Percentiles rank a stretch among this genome's conserved stretches.
phyloP scores from a whole-genome alignment of 768 basidiomycete species.

The Leccinum pellstonianum region DNA sequence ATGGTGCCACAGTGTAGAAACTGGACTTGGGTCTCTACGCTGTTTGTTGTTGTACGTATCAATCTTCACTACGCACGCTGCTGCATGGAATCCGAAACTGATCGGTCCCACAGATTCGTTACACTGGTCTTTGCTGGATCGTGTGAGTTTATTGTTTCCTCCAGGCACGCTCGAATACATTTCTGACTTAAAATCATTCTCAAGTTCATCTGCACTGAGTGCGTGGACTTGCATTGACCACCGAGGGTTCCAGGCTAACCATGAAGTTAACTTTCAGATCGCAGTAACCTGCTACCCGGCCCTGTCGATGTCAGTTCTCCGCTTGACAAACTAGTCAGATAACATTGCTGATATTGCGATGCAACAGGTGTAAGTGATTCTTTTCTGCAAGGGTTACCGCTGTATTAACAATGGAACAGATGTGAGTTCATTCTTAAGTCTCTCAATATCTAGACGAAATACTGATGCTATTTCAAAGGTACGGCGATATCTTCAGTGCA shows the following conservation, averaged over 20 bases:
- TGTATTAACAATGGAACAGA: not conserved
- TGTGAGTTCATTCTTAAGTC: conserved; percentile 6
- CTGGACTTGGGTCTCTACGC: conserved; percentile 15
- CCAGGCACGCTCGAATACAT: not conserved
- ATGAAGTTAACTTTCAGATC: not conserved
- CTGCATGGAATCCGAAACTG: not conserved
- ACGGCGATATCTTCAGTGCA: not conserved
- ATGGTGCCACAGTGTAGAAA: conserved; percentile 1
- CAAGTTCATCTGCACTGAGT: conserved; percentile 6
- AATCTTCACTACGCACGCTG: too few relatives aligned
- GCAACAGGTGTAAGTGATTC: conserved; percentile 6
- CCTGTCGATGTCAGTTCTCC: conserved; percentile 5
- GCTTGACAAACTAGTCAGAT: not conserved
- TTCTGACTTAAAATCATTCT: not conserved
- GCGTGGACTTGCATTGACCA: not conserved
- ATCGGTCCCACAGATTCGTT: conserved; percentile 10
- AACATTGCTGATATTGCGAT: not conserved
- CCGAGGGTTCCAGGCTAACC: not conserved
- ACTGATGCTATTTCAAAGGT: not conserved
- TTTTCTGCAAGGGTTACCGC: not conserved
- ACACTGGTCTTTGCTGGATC: conserved; percentile 10
- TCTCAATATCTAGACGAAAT: not conserved
- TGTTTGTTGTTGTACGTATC: conserved; percentile 17
- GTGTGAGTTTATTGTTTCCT: conserved; percentile 1
- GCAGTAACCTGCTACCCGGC: conserved; percentile 5